Conservation (phyloP, 306 rosid species). For the Dalbergia oliveri region DNA sequence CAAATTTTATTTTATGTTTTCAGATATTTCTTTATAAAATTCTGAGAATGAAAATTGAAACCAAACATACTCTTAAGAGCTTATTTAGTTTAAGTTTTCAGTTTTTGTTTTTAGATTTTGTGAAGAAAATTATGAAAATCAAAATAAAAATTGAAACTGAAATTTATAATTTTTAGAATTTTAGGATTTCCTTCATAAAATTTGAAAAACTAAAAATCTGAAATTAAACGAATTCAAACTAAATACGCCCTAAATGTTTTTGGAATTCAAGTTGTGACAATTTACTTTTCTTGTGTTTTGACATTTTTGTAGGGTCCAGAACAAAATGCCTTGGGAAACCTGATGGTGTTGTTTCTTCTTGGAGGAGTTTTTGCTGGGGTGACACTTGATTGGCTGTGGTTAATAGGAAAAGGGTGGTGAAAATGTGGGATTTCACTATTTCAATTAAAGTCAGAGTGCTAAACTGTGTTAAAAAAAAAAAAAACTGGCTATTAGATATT, state of each 20-base stretch:
- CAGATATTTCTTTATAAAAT: too few species aligned
- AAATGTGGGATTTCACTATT: neutral
- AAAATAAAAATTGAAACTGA: too few species aligned
- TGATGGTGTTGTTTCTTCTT: constrained; percentile 78
- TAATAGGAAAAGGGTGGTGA: constrained; percentile 92
- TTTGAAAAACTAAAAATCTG: too few species aligned
- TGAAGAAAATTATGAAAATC: too few species aligned
- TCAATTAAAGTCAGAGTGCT: constrained; percentile 12
- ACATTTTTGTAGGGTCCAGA: constrained; percentile 80
- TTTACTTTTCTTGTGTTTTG: neutral
- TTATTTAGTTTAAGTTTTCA: too few species aligned
- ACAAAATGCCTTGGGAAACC: constrained; percentile 93
- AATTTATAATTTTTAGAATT: too few species aligned
- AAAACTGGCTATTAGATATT: neutral
- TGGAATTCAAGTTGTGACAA: neutral
- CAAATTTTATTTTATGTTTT: too few species aligned
- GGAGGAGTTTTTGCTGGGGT: constrained; percentile 93
- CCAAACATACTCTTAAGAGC: neutral
- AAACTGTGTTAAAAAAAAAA: neutral
- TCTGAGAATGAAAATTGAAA: too few species aligned
- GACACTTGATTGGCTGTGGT: constrained; percentile 91
- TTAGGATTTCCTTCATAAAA: too few species aligned
- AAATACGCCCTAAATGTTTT: neutral
- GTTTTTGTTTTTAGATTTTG: too few species aligned
- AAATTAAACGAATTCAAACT: too few species aligned